phyloP scores from a whole-genome alignment of 2,329 filamentous ascomycete genomes.

The Venturia carpophila region DNA sequence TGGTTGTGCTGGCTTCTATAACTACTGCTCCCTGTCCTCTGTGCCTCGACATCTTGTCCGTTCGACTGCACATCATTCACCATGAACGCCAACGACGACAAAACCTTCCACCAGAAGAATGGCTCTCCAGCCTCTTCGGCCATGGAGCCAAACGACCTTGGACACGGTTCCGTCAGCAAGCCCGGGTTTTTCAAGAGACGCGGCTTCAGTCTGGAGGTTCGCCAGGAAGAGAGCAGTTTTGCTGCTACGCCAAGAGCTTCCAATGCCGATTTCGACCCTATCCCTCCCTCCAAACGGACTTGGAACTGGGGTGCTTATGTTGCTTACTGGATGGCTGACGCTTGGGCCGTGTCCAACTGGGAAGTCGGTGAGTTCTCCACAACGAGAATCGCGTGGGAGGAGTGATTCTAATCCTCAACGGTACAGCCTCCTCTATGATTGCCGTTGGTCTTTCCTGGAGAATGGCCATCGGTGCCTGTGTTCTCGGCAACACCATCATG shows the following conservation, averaged over 20 bases:
- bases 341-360: conserved; percentile 35
- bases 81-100: conserved; percentile 21
- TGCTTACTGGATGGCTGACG: conserved; percentile 36
- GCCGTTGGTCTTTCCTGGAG: conserved; percentile 26
- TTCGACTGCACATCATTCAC: conserved; percentile 10
- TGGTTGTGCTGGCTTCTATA: neutral
- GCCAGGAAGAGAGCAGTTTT: conserved; percentile 31
- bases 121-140: conserved; percentile 24
- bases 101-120: conserved; percentile 22
- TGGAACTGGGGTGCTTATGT: conserved; percentile 30
- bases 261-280: conserved; percentile 34
- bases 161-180: conserved; percentile 22
- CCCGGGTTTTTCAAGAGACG: conserved; percentile 20
- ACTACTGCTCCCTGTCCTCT: neutral
- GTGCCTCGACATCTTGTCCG: neutral
- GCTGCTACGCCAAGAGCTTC: conserved; percentile 29
- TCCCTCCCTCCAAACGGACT: conserved; percentile 32
- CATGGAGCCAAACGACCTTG: conserved; percentile 22
- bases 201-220: conserved; percentile 28
- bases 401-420: conserved; percentile 16
- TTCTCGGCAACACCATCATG: conserved; percentile 28
- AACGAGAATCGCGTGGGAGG: neutral
- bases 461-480: conserved; percentile 30
- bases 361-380: conserved; percentile 27
- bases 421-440: conserved; percentile 26